Evolutionary conservation across 805 yeast species (phyloP).

Genomic region (Gaillardinia entomophila): DNA sequence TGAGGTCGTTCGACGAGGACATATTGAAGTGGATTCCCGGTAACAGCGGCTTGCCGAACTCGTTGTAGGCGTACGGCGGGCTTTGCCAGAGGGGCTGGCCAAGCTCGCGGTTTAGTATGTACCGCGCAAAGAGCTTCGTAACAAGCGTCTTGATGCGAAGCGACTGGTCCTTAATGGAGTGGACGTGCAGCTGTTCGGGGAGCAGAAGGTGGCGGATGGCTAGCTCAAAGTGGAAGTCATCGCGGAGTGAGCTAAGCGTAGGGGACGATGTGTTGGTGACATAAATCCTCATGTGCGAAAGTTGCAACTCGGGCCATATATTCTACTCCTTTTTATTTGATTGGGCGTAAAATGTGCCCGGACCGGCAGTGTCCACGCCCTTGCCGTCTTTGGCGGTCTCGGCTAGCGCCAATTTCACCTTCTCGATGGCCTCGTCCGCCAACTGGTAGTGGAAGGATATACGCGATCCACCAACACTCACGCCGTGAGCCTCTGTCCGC

Average conservation of each 20-base stretch:
- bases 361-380: not conserved
- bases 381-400: slow-evolving; percentile 12
- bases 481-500: slow-evolving; percentile 13
- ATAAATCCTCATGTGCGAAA: not conserved
- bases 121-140: slow-evolving; percentile 4
- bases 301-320: no score
- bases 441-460: slow-evolving; percentile 34
- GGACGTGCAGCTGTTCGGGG: slow-evolving; percentile 8
- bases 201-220: slow-evolving; percentile 9
- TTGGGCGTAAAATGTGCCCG: not conserved
- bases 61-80: slow-evolving; percentile 23
- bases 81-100: slow-evolving; percentile 7
- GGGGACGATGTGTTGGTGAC: no score
- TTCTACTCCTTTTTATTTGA: no score
- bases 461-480: slow-evolving; percentile 10
- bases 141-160: slow-evolving; percentile 4
- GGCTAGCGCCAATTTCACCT: slow-evolving; percentile 12
- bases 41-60: slow-evolving; percentile 55
- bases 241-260: slow-evolving; percentile 1
- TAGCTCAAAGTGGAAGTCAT: slow-evolving; percentile 11
- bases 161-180: slow-evolving; percentile 4
- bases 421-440: slow-evolving; percentile 23
- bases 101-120: slow-evolving; percentile 5
- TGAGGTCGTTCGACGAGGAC: slow-evolving; percentile 50
- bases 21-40: slow-evolving; percentile 44